phyloP scores from a whole-genome alignment of 2,329 filamentous ascomycete genomes.

The Magnaporthiopsis incrustans region DNA sequence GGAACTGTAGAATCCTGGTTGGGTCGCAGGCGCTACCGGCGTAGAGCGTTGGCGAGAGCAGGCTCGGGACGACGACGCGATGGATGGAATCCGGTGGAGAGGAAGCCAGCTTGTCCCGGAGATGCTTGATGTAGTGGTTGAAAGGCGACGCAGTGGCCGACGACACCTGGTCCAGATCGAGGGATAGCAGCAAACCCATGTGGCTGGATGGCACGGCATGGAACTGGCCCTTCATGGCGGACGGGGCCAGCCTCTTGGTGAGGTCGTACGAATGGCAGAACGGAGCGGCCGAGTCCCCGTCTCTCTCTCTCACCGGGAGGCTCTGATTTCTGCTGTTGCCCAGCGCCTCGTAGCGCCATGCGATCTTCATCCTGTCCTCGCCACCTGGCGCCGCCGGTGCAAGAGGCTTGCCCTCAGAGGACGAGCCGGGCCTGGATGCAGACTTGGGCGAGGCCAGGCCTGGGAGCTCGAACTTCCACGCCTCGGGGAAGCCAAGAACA shows the following conservation, averaged over 20 bases:
- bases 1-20: conserved; percentile 66
- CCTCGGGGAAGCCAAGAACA: conserved; percentile 69
- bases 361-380: conserved; percentile 89
- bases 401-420: conserved; percentile 25
- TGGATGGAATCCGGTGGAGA: conserved; percentile 59
- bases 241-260: conserved; percentile 50
- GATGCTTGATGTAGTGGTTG: conserved; percentile 50
- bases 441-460: conserved; percentile 47
- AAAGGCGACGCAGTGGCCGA: conserved; percentile 43
- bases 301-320: conserved; percentile 12
- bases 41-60: conserved; percentile 84
- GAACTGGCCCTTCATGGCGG: conserved; percentile 41
- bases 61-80: conserved; percentile 72
- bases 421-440: conserved; percentile 8
- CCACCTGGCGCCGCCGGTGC: conserved; percentile 18
- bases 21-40: conserved; percentile 62
- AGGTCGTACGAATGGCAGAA: conserved; percentile 73
- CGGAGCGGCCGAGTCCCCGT: conserved; percentile 19
- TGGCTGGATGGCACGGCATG: conserved; percentile 43
- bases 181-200: conserved; percentile 12
- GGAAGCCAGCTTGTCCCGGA: conserved; percentile 47
- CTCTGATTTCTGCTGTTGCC: conserved; percentile 39
- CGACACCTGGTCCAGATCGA: conserved; percentile 10
- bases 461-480: conserved; percentile 78
- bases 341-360: conserved; percentile 89